Base-by-base conservation (phyloP, 352 stramenopile genomes). In the Phytophthora megakarya region DNA sequence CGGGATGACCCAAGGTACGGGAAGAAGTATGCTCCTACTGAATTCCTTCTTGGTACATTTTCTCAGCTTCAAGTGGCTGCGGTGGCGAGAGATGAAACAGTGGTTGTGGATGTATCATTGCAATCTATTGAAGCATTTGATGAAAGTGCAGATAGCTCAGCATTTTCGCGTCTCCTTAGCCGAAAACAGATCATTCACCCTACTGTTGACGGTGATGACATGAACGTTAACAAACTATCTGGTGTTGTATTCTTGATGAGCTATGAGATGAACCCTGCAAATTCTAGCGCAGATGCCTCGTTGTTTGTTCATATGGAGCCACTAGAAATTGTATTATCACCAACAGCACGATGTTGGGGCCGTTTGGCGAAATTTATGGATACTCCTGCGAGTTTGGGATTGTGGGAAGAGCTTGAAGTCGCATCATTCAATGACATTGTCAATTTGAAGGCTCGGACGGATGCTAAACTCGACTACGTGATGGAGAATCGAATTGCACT, bases 401-500 rank as follows among this genome's bases (percentile, higher is more conserved):
- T 95, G 18, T 96, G 88, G 88, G 85, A 85, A 15, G 88, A 96
- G 68, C 71, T 96, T 42, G 86, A 96, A 68, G 86, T 96, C 16
- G 86, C 88, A 2, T 93, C 86, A 45, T 90, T 96, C 48, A 96
- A 96, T 61, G 84, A 95, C 25, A 93, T 96, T 46, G 86, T 95
- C n/a, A 96, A 95, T 59, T 70, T 96, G 3, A 94, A 93, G 56
- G 78, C 86, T 13, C 75, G 88, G 54, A 96, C 88, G 0, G 85
- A 96, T 56, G 88, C 88, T 32, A 96, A 96, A 65, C 71, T 96
- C n/a, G 79, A 92, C 48, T 95, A 95, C 48, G 86, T 91, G 25
- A 92, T 96, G 85, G 85, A 89, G 22, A 92, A 96, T 54, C 82
- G 86, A 30, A 79, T 96, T 39, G 81, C 88, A 26, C 51, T 95